Evolutionary conservation across 257 asterid species (phyloP).

Genomic region (Penstemon barbatus): DNA sequence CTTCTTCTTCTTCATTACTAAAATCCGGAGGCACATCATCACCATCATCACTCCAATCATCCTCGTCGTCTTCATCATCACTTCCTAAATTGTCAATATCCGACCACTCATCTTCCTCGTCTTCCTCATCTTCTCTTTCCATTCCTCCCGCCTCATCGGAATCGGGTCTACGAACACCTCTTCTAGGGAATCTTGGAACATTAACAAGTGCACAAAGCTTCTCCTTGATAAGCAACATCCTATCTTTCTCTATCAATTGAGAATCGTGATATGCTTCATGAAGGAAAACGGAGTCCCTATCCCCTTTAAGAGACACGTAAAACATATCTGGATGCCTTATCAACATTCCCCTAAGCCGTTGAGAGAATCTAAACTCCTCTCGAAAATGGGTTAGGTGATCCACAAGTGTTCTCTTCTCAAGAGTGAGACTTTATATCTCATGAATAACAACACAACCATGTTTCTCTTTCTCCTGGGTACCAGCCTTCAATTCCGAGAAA

Average conservation of each 20-base stretch:
- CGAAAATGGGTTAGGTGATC: constrained; percentile 95
- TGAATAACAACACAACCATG: constrained; percentile 90
- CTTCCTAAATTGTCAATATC: constrained; percentile 58
- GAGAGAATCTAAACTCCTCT: constrained; percentile 94
- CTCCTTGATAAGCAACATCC: constrained; percentile 89
- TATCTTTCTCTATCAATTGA: constrained; percentile 77
- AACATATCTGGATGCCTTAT: constrained; percentile 98
- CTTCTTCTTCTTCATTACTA: constrained; percentile 46
- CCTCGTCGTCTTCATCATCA: constrained; percentile 50
- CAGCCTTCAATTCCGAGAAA: constrained; percentile 67
- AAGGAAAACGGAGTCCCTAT: constrained; percentile 90
- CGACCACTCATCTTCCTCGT: constrained; percentile 64
- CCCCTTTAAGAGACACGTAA: constrained; percentile 88
- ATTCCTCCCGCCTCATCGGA: constrained; percentile 39
- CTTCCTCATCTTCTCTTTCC: constrained; percentile 43
- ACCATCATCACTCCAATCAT: constrained; percentile 65
- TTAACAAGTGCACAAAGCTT: constrained; percentile 84
- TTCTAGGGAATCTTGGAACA: constrained; percentile 59
- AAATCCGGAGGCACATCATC: constrained; percentile 83
- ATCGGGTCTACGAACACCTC: constrained; percentile 34
- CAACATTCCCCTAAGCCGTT: constrained; percentile 95
- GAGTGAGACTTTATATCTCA: constrained; percentile 90
- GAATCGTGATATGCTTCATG: constrained; percentile 94
- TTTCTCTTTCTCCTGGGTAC: constrained; percentile 75
- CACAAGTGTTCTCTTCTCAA: constrained; percentile 92